Evolutionary conservation across 2,329 filamentous ascomycete genomes (phyloP).

Genomic region (Epichloe gansuensis): DNA sequence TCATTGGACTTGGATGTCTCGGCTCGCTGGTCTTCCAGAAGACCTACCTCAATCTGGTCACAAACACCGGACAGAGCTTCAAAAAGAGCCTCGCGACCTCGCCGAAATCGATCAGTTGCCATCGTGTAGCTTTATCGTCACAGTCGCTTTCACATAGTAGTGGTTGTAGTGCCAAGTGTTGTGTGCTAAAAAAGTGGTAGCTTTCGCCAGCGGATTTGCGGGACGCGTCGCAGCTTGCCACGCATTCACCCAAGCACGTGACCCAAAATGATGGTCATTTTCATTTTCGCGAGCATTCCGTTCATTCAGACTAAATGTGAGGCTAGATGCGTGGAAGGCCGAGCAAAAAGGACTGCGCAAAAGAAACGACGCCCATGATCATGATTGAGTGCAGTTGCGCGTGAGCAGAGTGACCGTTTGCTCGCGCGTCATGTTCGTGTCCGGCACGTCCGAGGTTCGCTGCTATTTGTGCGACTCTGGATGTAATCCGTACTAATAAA

Average conservation of each 20-base stretch:
- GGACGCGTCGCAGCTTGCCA: neutral
- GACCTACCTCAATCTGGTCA: constrained; percentile 19
- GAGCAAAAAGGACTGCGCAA: too few relatives aligned
- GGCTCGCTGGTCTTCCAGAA: neutral
- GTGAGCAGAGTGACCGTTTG: neutral
- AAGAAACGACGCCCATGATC: too few relatives aligned
- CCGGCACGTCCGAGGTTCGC: neutral
- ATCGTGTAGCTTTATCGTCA: constrained; percentile 14
- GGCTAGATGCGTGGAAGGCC: neutral
- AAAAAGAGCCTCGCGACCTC: constrained; percentile 26
- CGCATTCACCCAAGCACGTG: neutral
- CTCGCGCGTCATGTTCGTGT: neutral
- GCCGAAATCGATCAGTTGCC: constrained; percentile 25
- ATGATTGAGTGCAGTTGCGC: neutral
- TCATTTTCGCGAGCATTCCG: neutral
- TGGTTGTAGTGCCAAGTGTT: neutral
- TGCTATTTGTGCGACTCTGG: neutral
- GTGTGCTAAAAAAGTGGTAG: neutral
- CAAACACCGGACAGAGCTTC: constrained; percentile 28
- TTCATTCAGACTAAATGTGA: neutral
- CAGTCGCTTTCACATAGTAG: neutral
- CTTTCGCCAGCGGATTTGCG: neutral
- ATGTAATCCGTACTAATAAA: neutral
- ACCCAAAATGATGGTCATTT: neutral
- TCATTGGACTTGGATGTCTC: neutral